A percentile compares a stretch with the other conserved stretches of the same genome.
These are phyloP conservation scores for Hevea brasiliensis DNA, from an alignment of 345 rosid species.

Conservation along the genomic window DNA sequence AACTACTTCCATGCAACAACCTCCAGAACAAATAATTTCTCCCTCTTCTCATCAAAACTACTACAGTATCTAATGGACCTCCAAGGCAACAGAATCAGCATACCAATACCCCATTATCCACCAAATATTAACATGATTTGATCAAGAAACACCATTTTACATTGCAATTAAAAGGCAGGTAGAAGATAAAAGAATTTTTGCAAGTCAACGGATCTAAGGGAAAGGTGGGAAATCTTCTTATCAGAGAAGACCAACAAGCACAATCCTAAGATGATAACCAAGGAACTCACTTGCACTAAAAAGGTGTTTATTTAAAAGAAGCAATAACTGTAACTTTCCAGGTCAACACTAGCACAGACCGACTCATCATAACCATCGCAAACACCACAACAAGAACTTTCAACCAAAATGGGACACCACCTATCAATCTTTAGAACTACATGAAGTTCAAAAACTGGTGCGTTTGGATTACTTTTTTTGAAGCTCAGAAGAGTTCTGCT, in stretches of 20 bases:
- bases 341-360: neutral
- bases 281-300: neutral
- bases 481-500: neutral
- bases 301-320: neutral
- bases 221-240: slow-evolving; percentile 1
- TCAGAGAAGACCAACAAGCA: neutral
- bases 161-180: neutral
- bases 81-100: neutral
- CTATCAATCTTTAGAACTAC: neutral
- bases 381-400: neutral
- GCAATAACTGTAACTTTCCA: neutral
- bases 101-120: neutral
- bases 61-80: neutral
- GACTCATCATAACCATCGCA: neutral
- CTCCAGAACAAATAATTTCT: neutral
- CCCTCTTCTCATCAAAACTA: neutral
- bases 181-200: neutral
- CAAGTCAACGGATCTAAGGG: neutral
- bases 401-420: neutral
- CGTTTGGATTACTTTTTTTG: neutral
- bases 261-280: neutral
- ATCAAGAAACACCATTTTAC: neutral
- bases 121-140: neutral
- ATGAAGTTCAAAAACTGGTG: neutral
- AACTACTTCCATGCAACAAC: neutral